These are phyloP conservation scores for Gonapodya prolifera DNA, from an alignment of 192 early-diverging fungal species.

Conservation along the genomic window DNA sequence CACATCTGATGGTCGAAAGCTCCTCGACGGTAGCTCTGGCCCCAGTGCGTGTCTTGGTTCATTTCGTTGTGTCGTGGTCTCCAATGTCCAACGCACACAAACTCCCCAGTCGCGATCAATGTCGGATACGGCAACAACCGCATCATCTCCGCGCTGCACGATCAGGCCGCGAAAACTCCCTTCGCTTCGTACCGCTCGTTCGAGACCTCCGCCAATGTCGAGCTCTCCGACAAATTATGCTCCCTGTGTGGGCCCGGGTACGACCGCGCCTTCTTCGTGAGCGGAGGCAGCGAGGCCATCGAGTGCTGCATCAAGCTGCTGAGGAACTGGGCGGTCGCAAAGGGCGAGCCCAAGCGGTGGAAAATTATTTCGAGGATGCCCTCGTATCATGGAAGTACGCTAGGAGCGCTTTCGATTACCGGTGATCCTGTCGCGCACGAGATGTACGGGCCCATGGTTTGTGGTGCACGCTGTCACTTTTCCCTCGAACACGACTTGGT, in stretches of 20 bases:
- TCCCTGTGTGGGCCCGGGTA: background rate
- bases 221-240: background rate
- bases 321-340: background rate
- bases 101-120: background rate
- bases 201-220: background rate
- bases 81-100: too few species aligned
- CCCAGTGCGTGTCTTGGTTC: background rate
- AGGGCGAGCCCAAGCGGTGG: background rate
- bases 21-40: background rate
- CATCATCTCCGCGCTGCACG: background rate
- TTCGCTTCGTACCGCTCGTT: slow-evolving; percentile 2
- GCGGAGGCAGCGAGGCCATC: background rate
- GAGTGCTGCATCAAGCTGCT: background rate
- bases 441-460: background rate
- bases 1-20: background rate
- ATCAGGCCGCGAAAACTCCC: background rate
- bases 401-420: background rate
- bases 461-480: background rate
- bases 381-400: background rate
- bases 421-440: background rate
- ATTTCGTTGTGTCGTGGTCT: too few species aligned
- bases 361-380: background rate
- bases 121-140: background rate
- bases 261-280: slow-evolving; percentile 2
- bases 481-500: background rate